Conservation (phyloP, 108 stramenopile genomes). For the Nitzschia sp. region DNA sequence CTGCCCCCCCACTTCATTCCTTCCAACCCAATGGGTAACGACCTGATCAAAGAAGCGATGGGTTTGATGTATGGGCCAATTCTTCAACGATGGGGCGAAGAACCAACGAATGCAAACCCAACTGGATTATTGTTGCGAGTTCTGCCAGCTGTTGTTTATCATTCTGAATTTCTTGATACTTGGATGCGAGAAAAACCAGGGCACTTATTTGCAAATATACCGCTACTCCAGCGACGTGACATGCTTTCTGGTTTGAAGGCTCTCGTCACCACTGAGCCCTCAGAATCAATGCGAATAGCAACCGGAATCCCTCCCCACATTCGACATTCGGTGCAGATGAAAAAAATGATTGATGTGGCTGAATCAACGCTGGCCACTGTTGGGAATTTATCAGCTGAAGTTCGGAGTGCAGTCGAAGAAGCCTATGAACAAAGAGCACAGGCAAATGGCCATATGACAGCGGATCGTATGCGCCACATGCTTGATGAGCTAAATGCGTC, state of each 20-base stretch:
- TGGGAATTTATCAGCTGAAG: background rate
- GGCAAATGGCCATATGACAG: too few relatives aligned
- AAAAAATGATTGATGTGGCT: background rate
- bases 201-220: slow-evolving; percentile 28
- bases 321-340: background rate
- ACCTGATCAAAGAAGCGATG: slow-evolving; percentile 6
- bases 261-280: slow-evolving; percentile 30
- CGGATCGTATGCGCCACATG: too few relatives aligned
- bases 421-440: background rate
- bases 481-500: too few relatives aligned
- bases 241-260: slow-evolving; percentile 27
- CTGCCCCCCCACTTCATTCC: slow-evolving; percentile 40
- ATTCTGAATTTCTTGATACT: slow-evolving; percentile 25
- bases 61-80: background rate
- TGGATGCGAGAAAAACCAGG: slow-evolving; percentile 10
- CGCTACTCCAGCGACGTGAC: slow-evolving; percentile 13
- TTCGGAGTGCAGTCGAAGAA: background rate
- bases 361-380: background rate
- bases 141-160: slow-evolving; percentile 31
- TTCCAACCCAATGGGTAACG: background rate
- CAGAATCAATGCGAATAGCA: slow-evolving; percentile 20
- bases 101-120: slow-evolving; percentile 5
- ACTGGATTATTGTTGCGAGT: background rate
- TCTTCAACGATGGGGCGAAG: background rate
- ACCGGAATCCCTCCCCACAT: slow-evolving; percentile 45